Conservation (phyloP, 148 eudicot species). For the Polygonum aviculare region DNA sequence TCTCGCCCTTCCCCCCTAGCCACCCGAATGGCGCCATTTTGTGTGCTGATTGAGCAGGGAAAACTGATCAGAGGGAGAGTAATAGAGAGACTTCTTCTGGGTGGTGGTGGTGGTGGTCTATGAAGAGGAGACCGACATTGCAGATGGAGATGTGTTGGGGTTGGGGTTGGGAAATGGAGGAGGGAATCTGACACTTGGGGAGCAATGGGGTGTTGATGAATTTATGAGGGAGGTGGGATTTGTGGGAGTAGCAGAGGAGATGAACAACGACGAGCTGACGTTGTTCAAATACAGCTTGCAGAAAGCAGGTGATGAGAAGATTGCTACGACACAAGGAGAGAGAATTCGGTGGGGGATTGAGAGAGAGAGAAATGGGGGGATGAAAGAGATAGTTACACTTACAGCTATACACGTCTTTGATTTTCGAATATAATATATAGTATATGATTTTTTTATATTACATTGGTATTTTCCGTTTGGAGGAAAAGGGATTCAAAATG, state of each 20-base stretch:
- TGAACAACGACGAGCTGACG: neutral
- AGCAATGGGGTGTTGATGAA: slow-evolving; percentile 1
- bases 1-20: slow-evolving; percentile 31
- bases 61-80: neutral
- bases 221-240: neutral
- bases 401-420: slow-evolving; percentile 17
- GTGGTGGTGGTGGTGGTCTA: neutral
- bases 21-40: slow-evolving; percentile 41
- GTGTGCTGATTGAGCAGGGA: neutral
- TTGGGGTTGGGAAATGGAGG: neutral
- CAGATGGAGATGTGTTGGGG: neutral
- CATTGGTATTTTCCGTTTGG: neutral
- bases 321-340: neutral
- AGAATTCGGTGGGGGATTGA: neutral
- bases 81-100: neutral
- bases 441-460: too few species aligned
- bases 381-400: slow-evolving; percentile 7
- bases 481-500: neutral
- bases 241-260: neutral
- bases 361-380: neutral
- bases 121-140: neutral
- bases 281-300: slow-evolving; percentile 13
- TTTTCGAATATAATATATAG: neutral
- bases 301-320: neutral
- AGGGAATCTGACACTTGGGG: neutral